These are phyloP conservation scores for Sextonia rubra DNA, from an alignment of 164 flowering plant genomes.

Conservation along the genomic window DNA sequence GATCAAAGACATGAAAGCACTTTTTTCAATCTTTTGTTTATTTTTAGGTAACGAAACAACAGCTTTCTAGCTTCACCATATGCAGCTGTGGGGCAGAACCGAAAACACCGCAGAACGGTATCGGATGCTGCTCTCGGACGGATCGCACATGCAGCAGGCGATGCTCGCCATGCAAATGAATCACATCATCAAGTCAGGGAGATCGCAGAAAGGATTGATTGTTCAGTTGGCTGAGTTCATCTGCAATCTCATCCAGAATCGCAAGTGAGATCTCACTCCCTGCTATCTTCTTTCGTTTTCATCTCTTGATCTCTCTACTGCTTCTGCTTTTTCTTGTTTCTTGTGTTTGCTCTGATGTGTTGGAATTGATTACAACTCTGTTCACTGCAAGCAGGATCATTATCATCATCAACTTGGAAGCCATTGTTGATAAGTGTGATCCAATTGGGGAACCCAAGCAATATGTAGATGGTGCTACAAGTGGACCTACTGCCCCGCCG, in stretches of 20 bases:
- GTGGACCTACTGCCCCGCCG: too few species aligned
- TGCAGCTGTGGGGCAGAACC: too few species aligned
- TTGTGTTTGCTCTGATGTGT: too few species aligned
- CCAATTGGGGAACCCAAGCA: conserved; percentile 67
- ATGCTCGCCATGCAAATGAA: conserved; percentile 81
- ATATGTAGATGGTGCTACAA: conserved; percentile 20
- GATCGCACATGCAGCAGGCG: conserved; percentile 57
- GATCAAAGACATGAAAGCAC: too few species aligned
- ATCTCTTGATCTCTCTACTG: not conserved
- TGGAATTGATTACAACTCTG: too few species aligned
- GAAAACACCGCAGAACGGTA: conserved; percentile 42
- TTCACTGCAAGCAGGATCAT: conserved; percentile 55
- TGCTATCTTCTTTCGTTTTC: too few species aligned
- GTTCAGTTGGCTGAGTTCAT: conserved; percentile 55
- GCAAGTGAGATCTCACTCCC: conserved; percentile 36
- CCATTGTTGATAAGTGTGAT: conserved; percentile 49
- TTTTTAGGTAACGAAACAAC: too few species aligned
- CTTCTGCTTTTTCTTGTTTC: not conserved
- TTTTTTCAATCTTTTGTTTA: too few species aligned
- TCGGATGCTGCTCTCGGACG: conserved; percentile 72
- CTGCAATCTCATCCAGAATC: conserved; percentile 53
- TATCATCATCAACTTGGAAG: conserved; percentile 63
- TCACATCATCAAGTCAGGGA: conserved; percentile 40
- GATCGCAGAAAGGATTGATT: conserved; percentile 62
- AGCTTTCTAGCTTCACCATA: too few species aligned